Percentiles rank a stretch among this genome's conserved stretches.
phyloP scores from a whole-genome alignment of 208 protist species.

The Novymonas esmeraldas region DNA sequence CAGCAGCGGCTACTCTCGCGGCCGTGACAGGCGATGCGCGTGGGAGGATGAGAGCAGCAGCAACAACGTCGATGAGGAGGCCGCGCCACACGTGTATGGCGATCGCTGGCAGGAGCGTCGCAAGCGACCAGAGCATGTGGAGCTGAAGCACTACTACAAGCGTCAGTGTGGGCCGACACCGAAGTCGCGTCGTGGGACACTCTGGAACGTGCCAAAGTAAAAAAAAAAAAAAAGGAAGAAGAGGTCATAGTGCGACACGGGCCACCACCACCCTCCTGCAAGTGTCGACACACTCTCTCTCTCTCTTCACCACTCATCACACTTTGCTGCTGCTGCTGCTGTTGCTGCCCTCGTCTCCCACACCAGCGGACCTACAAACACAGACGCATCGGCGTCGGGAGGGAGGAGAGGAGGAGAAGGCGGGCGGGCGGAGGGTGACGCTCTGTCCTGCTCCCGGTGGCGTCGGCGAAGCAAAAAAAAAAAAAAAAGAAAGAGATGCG shows the following conservation, averaged over 20 bases:
- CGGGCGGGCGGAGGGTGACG: too few relatives aligned
- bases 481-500: too few relatives aligned
- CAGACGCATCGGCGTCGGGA: not conserved
- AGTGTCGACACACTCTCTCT: too few relatives aligned
- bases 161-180: constrained; percentile 25
- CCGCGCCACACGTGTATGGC: constrained; percentile 43
- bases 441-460: too few relatives aligned
- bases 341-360: too few relatives aligned
- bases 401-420: too few relatives aligned
- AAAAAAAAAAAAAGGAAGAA: not conserved
- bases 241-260: too few relatives aligned
- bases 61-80: constrained; percentile 60
- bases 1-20: too few relatives aligned
- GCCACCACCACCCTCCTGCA: too few relatives aligned
- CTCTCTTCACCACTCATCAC: too few relatives aligned
- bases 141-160: constrained; percentile 52
- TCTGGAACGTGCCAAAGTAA: constrained; percentile 35
- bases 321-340: too few relatives aligned
- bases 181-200: not conserved
- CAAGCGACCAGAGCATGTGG: constrained; percentile 70
- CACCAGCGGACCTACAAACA: not conserved
- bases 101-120: constrained; percentile 56
- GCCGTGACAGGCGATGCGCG: constrained; percentile 23
- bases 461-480: too few relatives aligned
- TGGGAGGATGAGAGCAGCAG: constrained; percentile 49